Conservation (phyloP, 805 yeast genomes). For the Ascoidea tarda region DNA sequence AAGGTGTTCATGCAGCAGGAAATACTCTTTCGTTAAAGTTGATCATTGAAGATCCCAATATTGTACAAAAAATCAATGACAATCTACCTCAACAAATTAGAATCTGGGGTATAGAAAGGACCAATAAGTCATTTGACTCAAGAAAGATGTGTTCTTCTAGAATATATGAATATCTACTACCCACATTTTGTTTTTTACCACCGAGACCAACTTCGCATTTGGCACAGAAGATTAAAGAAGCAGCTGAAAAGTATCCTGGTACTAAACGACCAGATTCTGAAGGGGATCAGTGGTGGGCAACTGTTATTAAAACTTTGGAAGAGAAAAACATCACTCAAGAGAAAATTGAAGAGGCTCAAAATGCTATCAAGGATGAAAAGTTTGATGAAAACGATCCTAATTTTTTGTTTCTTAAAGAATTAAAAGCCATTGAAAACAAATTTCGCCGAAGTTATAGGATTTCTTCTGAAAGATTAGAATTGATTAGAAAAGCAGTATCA, state of each 20-base stretch:
- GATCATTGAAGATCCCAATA: slow-evolving; percentile 70
- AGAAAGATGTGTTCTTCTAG: slow-evolving; percentile 94
- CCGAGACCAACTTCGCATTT: slow-evolving; percentile 72
- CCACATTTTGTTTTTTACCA: slow-evolving; percentile 79
- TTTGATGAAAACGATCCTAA: slow-evolving; percentile 22
- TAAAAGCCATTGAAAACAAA: slow-evolving; percentile 49
- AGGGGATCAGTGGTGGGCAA: slow-evolving; percentile 62
- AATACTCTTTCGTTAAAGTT: slow-evolving; percentile 75
- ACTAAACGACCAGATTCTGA: slow-evolving; percentile 49
- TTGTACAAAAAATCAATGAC: slow-evolving; percentile 59
- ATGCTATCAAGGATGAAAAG: slow-evolving; percentile 16
- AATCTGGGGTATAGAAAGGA: slow-evolving; percentile 85
- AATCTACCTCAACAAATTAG: slow-evolving; percentile 75
- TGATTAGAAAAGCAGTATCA: slow-evolving; percentile 54
- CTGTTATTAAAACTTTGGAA: slow-evolving; percentile 23
- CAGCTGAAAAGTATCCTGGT: slow-evolving; percentile 41
- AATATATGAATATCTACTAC: slow-evolving; percentile 85
- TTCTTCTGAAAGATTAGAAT: slow-evolving; percentile 41
- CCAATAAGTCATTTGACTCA: slow-evolving; percentile 86
- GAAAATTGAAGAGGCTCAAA: slow-evolving; percentile 19
- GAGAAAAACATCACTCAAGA: slow-evolving; percentile 25
- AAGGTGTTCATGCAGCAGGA: slow-evolving; percentile 97
- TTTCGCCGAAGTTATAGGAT: slow-evolving; percentile 61
- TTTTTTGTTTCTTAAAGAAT: slow-evolving; percentile 28
- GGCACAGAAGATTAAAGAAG: slow-evolving; percentile 40